phyloP scores from a whole-genome alignment of 352 stramenopile genomes.

The Phytophthora rubi region DNA sequence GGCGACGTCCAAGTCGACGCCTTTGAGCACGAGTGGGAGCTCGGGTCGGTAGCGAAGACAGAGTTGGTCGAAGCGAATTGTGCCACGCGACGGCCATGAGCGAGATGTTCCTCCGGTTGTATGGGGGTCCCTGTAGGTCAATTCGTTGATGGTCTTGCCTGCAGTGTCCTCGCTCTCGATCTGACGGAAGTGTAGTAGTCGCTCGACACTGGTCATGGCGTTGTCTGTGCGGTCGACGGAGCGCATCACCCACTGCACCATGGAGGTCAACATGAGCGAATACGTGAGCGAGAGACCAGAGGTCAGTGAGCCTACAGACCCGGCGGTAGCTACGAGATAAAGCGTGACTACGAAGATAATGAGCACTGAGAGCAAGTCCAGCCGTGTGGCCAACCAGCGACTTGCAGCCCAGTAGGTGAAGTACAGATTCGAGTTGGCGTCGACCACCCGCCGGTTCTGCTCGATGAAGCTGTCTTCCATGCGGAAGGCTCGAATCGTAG shows the following conservation, averaged over 20 bases:
- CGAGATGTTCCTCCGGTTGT: not conserved
- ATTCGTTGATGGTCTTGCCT: conserved; percentile 2
- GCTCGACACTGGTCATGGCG: conserved; percentile 46
- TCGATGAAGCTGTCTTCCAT: conserved; percentile 39
- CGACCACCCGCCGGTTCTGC: conserved; percentile 38
- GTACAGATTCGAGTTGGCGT: conserved; percentile 40
- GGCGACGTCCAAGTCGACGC: conserved; percentile 40
- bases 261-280: conserved; percentile 26
- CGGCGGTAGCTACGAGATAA: conserved; percentile 67
- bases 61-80: conserved; percentile 32
- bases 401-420: conserved; percentile 41
- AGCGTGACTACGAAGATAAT: conserved; percentile 90
- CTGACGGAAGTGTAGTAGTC: conserved; percentile 39
- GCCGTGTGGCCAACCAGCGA: conserved; percentile 93
- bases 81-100: conserved; percentile 34
- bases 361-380: conserved; percentile 74
- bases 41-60: conserved; percentile 46
- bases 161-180: conserved; percentile 34
- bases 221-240: conserved; percentile 52
- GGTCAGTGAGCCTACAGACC: conserved; percentile 19
- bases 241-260: conserved; percentile 36
- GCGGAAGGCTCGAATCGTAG: conserved; percentile 88
- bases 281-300: conserved; percentile 45
- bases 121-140: not conserved
- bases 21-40: conserved; percentile 44